These are phyloP conservation scores for Aspergillus conjunctus DNA, from an alignment of 495 filamentous ascomycete species.

Conservation along the genomic window DNA sequence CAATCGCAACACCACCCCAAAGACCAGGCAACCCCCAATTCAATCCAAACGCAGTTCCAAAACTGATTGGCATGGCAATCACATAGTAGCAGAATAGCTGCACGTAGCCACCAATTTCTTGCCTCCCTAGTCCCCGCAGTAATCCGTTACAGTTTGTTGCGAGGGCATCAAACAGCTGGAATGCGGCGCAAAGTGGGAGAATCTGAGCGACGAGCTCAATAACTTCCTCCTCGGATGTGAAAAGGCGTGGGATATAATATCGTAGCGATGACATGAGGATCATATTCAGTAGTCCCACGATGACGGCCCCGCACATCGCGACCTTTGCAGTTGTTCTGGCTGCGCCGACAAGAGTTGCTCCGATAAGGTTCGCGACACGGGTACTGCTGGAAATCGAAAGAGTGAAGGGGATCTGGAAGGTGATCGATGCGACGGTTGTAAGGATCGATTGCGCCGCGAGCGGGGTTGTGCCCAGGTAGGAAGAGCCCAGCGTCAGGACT, in stretches of 20 bases:
- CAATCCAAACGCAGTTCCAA: slow-evolving; percentile 71
- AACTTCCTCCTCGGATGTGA: slow-evolving; percentile 80
- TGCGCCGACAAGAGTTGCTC: slow-evolving; percentile 68
- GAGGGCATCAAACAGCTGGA: slow-evolving; percentile 85
- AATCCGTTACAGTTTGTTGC: slow-evolving; percentile 79
- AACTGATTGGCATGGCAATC: slow-evolving; percentile 81
- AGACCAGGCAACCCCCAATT: slow-evolving; percentile 74
- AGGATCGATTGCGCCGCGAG: slow-evolving; percentile 72
- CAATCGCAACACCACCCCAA: slow-evolving; percentile 79
- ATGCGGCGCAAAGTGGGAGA: slow-evolving; percentile 78
- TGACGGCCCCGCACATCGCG: slow-evolving; percentile 60
- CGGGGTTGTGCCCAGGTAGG: slow-evolving; percentile 67
- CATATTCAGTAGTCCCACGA: slow-evolving; percentile 78
- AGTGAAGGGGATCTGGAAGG: slow-evolving; percentile 69
- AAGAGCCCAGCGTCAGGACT: slow-evolving; percentile 70
- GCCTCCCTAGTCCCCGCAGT: slow-evolving; percentile 79
- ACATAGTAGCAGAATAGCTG: slow-evolving; percentile 84
- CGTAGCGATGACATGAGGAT: slow-evolving; percentile 64
- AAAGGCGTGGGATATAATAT: slow-evolving; percentile 71
- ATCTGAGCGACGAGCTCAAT: slow-evolving; percentile 69
- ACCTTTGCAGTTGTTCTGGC: slow-evolving; percentile 73
- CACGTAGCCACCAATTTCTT: slow-evolving; percentile 86
- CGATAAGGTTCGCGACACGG: slow-evolving; percentile 65
- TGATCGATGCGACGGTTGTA: slow-evolving; percentile 59
- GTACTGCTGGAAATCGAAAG: slow-evolving; percentile 64